These are phyloP conservation scores for Exophiala bonariae DNA, from an alignment of 2,329 filamentous ascomycete species.

Conservation along the genomic window DNA sequence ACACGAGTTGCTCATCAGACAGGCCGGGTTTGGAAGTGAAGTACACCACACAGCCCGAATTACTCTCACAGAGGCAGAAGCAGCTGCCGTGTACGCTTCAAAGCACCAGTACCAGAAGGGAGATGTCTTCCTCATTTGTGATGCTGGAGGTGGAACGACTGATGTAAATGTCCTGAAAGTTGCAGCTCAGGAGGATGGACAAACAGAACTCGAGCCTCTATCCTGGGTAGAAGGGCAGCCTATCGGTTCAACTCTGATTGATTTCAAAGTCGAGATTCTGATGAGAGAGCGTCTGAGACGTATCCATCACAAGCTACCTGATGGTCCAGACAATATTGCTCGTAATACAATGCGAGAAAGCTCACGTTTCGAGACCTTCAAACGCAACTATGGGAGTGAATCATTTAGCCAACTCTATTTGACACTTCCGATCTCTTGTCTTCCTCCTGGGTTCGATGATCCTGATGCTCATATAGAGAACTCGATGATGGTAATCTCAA, in stretches of 20 bases:
- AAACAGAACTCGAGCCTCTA: slow-evolving; percentile 6
- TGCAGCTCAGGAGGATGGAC: slow-evolving; percentile 10
- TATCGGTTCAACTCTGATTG: slow-evolving; percentile 31
- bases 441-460: slow-evolving; percentile 8
- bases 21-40: slow-evolving; percentile 29
- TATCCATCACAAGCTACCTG: slow-evolving; percentile 11
- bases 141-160: slow-evolving; percentile 48
- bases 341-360: slow-evolving; percentile 18
- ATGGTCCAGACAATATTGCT: slow-evolving; percentile 8
- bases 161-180: slow-evolving; percentile 26
- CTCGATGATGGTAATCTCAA: slow-evolving; percentile 21
- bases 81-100: slow-evolving; percentile 48
- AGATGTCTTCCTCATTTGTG: slow-evolving; percentile 47
- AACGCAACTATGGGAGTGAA: slow-evolving; percentile 23
- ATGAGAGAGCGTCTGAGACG: slow-evolving; percentile 12
- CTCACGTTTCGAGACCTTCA: slow-evolving; percentile 25
- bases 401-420: slow-evolving; percentile 16
- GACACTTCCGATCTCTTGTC: slow-evolving; percentile 20
- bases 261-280: slow-evolving; percentile 19
- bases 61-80: slow-evolving; percentile 51
- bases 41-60: slow-evolving; percentile 37
- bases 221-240: slow-evolving; percentile 8
- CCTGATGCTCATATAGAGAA: slow-evolving; percentile 18
- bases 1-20: slow-evolving; percentile 26
- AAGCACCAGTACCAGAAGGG: slow-evolving; percentile 29